Evolutionary conservation across 306 rosid species (phyloP).

Genomic region (Prunus fruticosa): DNA sequence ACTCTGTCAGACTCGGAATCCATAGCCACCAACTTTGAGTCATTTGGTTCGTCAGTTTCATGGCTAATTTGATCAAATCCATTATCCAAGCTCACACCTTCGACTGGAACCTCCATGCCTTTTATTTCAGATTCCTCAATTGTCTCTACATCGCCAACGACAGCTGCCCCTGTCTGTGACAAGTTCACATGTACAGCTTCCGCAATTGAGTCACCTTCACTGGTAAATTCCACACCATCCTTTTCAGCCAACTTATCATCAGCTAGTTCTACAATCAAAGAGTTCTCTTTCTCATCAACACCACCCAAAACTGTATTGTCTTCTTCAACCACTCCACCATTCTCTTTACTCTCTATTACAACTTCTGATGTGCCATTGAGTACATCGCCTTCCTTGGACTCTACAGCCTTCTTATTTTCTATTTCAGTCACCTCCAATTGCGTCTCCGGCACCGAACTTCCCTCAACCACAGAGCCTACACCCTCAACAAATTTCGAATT

Average conservation of each 20-base stretch:
- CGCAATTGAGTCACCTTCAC: conserved; percentile 39
- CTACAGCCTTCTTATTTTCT: conserved; percentile 26
- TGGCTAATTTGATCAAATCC: conserved; percentile 37
- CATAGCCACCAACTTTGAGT: conserved; percentile 5
- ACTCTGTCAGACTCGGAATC: conserved; percentile 23
- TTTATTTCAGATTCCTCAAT: conserved; percentile 38
- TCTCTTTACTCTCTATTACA: conserved; percentile 15
- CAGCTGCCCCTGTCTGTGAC: conserved; percentile 37
- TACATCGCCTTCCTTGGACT: conserved; percentile 20
- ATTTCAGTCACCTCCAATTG: conserved; percentile 15
- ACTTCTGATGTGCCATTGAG: conserved; percentile 2
- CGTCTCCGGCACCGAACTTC: conserved; percentile 11
- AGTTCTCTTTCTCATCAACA: conserved; percentile 15
- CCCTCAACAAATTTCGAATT: conserved; percentile 19
- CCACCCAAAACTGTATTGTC: conserved; percentile 2
- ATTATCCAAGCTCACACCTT: conserved; percentile 42
- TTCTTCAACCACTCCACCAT: conserved; percentile 11
- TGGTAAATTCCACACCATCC: conserved; percentile 13
- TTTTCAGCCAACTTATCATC: conserved; percentile 22
- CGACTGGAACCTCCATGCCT: conserved; percentile 31
- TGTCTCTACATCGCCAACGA: conserved; percentile 41
- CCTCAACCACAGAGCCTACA: conserved; percentile 15
- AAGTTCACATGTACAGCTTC: conserved; percentile 28
- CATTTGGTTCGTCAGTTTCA: conserved; percentile 26
- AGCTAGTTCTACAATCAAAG: conserved; percentile 21